phyloP scores from a whole-genome alignment of 129 eudicot genomes.

The Flaveria trinervia region DNA sequence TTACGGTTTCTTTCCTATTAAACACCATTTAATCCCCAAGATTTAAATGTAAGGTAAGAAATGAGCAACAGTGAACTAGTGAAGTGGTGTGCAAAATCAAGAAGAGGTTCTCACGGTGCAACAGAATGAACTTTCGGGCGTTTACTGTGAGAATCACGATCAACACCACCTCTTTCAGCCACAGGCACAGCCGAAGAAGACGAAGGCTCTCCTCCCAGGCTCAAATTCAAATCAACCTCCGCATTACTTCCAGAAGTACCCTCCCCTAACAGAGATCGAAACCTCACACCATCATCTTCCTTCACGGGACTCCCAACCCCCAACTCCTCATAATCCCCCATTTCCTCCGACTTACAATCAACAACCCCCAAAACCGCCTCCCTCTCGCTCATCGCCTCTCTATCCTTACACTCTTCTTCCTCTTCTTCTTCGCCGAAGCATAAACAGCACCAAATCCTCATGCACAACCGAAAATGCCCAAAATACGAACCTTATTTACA shows the following conservation, averaged over 20 bases:
- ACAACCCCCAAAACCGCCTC: constrained; percentile 34
- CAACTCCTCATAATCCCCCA: constrained; percentile 31
- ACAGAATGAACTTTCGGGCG: constrained; percentile 74
- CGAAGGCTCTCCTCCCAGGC: constrained; percentile 59
- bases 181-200: constrained; percentile 43
- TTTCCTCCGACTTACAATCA: constrained; percentile 37
- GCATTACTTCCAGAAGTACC: constrained; percentile 26
- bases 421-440: constrained; percentile 52
- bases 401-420: constrained; percentile 30
- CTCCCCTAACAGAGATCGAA: constrained; percentile 25
- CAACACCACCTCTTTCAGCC: constrained; percentile 43
- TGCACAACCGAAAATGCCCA: constrained; percentile 46
- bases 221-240: constrained; percentile 53
- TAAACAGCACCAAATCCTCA: constrained; percentile 73
- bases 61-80: no score
- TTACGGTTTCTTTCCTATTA: no score
- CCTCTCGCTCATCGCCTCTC: constrained; percentile 40
- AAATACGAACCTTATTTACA: constrained; percentile 16
- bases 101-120: constrained; percentile 49
- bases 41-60: not conserved
- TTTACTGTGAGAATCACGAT: constrained; percentile 58
- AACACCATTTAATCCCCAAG: no score
- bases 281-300: constrained; percentile 19
- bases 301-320: constrained; percentile 19
- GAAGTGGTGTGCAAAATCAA: not conserved